These are phyloP conservation scores for Neolecta irregularis DNA, from an alignment of 1,139 yeast species.

Conservation along the genomic window DNA sequence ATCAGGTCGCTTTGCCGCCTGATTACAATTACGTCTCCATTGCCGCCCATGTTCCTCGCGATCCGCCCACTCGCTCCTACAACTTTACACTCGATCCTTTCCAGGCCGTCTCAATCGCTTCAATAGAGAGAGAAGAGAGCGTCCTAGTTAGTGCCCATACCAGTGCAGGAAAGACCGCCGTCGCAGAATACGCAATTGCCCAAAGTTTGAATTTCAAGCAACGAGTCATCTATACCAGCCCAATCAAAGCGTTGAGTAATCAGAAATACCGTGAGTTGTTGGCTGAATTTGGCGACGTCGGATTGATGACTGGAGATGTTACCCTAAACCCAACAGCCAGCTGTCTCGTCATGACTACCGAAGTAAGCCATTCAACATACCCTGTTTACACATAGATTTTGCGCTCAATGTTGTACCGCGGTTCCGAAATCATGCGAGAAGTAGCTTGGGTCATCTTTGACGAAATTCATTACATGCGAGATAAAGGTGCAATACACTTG, in stretches of 20 bases:
- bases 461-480: slow-evolving; percentile 95
- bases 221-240: slow-evolving; percentile 91
- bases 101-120: slow-evolving; percentile 89
- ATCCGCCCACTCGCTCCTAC: slow-evolving; percentile 56
- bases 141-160: slow-evolving; percentile 97
- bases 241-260: slow-evolving; percentile 89
- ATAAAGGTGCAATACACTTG: slow-evolving; percentile 20
- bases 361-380: slow-evolving; percentile 31
- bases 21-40: slow-evolving; percentile 77
- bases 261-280: slow-evolving; percentile 88
- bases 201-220: slow-evolving; percentile 81
- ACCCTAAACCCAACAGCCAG: slow-evolving; percentile 95
- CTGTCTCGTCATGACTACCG: slow-evolving; percentile 95
- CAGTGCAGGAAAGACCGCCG: slow-evolving; percentile 97
- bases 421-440: slow-evolving; percentile 81
- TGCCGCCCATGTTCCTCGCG: slow-evolving; percentile 51
- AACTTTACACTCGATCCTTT: slow-evolving; percentile 90
- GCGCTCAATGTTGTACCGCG: slow-evolving; percentile 88
- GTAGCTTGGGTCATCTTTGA: slow-evolving; percentile 95
- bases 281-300: slow-evolving; percentile 90
- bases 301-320: slow-evolving; percentile 95
- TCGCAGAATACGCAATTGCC: slow-evolving; percentile 97
- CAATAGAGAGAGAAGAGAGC: slow-evolving; percentile 88
- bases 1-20: slow-evolving; percentile 93
- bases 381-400: slow-evolving; percentile 89